Base-by-base conservation (phyloP, 805 yeast species). In the Cyberlindnera meyerae region DNA sequence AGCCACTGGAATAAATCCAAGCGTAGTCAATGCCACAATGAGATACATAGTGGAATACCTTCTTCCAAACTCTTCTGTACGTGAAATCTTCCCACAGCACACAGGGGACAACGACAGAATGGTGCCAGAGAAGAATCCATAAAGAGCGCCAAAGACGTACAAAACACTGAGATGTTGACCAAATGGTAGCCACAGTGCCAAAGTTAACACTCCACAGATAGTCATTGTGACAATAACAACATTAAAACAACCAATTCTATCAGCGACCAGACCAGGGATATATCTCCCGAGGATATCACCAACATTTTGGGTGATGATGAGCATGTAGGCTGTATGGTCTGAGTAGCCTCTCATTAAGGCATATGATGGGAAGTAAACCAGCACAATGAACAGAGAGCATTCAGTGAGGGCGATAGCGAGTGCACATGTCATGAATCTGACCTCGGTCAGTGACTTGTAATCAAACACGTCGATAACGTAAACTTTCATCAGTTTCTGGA, bases 21-120 rank as follows among this genome's bases (percentile, higher is more conserved):
- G 58, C 30, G 66, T 65, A 6, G 70, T 73, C 45, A 77, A 65
- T 1, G 83, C 69, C 8, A 75, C 79, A 47, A 75, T 61, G 31
- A 74, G 71, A 52, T 77, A 79, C 58, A 77, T 70, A 5, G 77
- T 70, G 3, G 78, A 72, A 46, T 73, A 74, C 21, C 75, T 65
- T 48, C 65, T 66, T 24, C 80, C 80, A 55, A 71, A 73, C 39
- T 62, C 68, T 29, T 70, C 70, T 4, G 71, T 67, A 28, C 68
- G 68, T 13, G 78, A 71, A 26, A 77, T 74, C 39, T 75, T 77
- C 0, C 77, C 79, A 42, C 77, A 65, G 44, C 80, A 73, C 4
- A 75, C 77, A 4, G 82, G 82, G 20, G 74, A 64, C 33, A 76
- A 53, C 3, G 79, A 68, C 40, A 75, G 63, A 3, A 74, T 70